Evolutionary conservation across 1,139 yeast genomes (phyloP).

Genomic region (Pichiaceae sp.): DNA sequence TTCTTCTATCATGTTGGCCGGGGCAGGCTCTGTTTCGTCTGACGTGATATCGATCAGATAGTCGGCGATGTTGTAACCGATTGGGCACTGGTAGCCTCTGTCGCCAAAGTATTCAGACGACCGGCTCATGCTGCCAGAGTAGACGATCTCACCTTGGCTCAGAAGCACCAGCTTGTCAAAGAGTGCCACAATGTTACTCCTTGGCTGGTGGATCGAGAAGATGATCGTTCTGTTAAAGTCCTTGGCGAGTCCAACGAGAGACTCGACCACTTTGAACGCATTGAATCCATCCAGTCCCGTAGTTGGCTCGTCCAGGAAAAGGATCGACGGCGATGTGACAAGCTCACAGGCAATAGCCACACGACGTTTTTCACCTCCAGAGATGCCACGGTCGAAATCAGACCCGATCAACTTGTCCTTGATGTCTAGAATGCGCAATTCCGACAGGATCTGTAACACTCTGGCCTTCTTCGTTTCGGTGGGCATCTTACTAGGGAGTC

Average conservation of each 20-base stretch:
- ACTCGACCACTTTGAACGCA: slow-evolving; percentile 85
- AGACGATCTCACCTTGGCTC: slow-evolving; percentile 79
- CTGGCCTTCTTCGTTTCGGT: slow-evolving; percentile 63
- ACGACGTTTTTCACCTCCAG: slow-evolving; percentile 89
- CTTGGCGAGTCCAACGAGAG: slow-evolving; percentile 70
- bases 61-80: slow-evolving; percentile 90
- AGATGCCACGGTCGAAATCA: slow-evolving; percentile 83
- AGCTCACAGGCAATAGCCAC: slow-evolving; percentile 87
- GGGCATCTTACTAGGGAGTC: slow-evolving; percentile 78
- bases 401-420: slow-evolving; percentile 85
- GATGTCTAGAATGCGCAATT: slow-evolving; percentile 73
- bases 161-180: slow-evolving; percentile 76
- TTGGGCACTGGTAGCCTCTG: slow-evolving; percentile 77
- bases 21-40: background rate
- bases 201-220: slow-evolving; percentile 95
- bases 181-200: slow-evolving; percentile 86
- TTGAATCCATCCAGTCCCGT: slow-evolving; percentile 92
- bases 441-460: slow-evolving; percentile 78
- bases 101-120: slow-evolving; percentile 67
- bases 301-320: slow-evolving; percentile 85
- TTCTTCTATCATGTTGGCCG: background rate
- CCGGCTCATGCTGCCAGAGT: slow-evolving; percentile 72
- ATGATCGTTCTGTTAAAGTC: slow-evolving; percentile 81
- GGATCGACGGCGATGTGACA: slow-evolving; percentile 75
- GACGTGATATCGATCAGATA: slow-evolving; percentile 77